Evolutionary conservation across 2,329 filamentous ascomycete genomes (phyloP), one percentile per base, ranked within the genome.

Genomic region (Cercospora zeae-maydis): DNA sequence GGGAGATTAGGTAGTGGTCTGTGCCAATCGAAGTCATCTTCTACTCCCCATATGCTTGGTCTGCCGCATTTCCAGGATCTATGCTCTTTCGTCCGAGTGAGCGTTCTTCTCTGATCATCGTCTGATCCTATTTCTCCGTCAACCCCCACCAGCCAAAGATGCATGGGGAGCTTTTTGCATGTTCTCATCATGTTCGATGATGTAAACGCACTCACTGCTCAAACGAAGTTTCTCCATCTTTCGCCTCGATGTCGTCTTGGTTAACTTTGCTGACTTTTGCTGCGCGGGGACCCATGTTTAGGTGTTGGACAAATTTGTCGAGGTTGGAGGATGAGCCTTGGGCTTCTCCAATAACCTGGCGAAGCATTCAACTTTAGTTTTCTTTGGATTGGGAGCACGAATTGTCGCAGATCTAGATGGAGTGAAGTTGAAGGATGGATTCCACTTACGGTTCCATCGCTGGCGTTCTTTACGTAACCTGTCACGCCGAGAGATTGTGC

Each of bases 321-420:
- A 98, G 75, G 2, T 83, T 77, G 0, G 86, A 82, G 1, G 87
- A 82, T 1, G 84, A 81, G 31, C 92, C 93, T 75, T 98, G 93
- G 4, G 88, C 92, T 78, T 97, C 93, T 27, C 93, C 93, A 73
- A 91, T 86, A 52, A 98, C 93, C 91, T 96, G 68, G 4, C 0
- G 2, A 10, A 14, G 9, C 1, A 8, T 19, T 57, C 47, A 59
- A 1, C 6, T 1, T 30, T 5, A 5, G 13, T 9, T 4, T 9
- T 42, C 21, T 31, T 16, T 3, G 39, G 10, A 30, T 16, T 4
- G 4, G 8, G 37, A 11, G 24, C 8, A 42, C 1, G 19, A n/a
- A n/a, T n/a, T n/a, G n/a, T n/a, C n/a, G n/a, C n/a, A n/a, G n/a
- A n/a, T n/a, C n/a, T n/a, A n/a, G n/a, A n/a, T n/a, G 10, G 4